These are phyloP conservation scores for Naganishia vishniacii DNA, from an alignment of 768 basidiomycete genomes.

Conservation along the genomic window DNA sequence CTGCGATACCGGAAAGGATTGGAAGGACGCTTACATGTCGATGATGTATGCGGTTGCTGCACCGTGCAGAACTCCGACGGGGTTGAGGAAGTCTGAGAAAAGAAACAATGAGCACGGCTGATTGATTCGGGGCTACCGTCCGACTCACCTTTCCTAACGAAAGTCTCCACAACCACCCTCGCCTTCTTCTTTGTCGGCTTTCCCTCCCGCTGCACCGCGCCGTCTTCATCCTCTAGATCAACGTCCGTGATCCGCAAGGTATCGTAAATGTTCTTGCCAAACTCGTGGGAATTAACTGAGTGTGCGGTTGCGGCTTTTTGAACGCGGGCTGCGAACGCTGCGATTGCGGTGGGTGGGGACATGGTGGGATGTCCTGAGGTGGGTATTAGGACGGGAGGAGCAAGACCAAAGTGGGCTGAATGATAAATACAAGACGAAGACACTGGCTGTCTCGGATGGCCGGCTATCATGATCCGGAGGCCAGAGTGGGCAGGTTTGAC, in stretches of 20 bases:
- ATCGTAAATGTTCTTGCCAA: slow-evolving; percentile 28
- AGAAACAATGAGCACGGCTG: background rate
- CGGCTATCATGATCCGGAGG: too few relatives aligned
- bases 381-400: background rate
- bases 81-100: slow-evolving; percentile 17
- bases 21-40: slow-evolving; percentile 19
- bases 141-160: slow-evolving; percentile 19
- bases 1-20: background rate
- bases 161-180: slow-evolving; percentile 31
- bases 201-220: background rate
- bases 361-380: background rate
- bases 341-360: slow-evolving; percentile 1
- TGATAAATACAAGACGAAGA: too few relatives aligned
- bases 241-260: slow-evolving; percentile 16
- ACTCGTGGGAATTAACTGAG: slow-evolving; percentile 14
- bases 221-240: slow-evolving; percentile 19
- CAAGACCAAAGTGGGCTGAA: too few relatives aligned
- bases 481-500: too few relatives aligned
- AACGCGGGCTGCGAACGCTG: slow-evolving; percentile 1
- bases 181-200: slow-evolving; percentile 23
- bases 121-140: background rate
- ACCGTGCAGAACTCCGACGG: slow-evolving; percentile 27
- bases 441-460: too few relatives aligned
- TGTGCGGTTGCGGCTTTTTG: slow-evolving; percentile 18
- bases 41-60: slow-evolving; percentile 28